A percentile compares a stretch with the other conserved stretches of the same genome.
phyloP scores from a whole-genome alignment of 2,329 filamentous ascomycete species.

The Penicillium rolfsii region DNA sequence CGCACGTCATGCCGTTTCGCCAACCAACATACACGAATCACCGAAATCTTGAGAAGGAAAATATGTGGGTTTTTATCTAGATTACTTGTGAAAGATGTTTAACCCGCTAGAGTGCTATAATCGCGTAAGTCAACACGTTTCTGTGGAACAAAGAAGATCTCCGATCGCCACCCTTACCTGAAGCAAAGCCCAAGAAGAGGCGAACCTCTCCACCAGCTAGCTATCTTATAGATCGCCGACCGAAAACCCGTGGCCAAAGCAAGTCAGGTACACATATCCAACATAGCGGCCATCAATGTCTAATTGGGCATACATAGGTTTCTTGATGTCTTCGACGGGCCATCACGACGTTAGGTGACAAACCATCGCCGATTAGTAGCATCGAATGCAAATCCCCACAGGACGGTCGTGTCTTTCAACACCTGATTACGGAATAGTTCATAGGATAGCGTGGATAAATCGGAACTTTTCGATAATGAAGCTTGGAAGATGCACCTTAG shows the following conservation, averaged over 20 bases:
- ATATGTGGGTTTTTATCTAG: too few species aligned
- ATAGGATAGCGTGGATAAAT: slow-evolving; percentile 22
- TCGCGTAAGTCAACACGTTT: slow-evolving; percentile 20
- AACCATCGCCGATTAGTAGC: slow-evolving; percentile 29
- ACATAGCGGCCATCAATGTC: slow-evolving; percentile 28
- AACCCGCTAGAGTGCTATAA: neutral
- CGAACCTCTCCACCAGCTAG: slow-evolving; percentile 20
- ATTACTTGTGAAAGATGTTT: too few species aligned
- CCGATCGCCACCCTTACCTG: slow-evolving; percentile 21
- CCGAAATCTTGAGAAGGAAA: neutral
- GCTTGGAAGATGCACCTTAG: slow-evolving; percentile 1
- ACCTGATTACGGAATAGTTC: slow-evolving; percentile 24
- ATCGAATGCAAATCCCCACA: slow-evolving; percentile 31
- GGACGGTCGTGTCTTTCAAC: slow-evolving; percentile 23
- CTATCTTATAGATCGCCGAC: slow-evolving; percentile 29
- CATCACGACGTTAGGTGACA: slow-evolving; percentile 25
- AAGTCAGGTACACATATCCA: slow-evolving; percentile 27
- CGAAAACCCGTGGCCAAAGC: slow-evolving; percentile 27
- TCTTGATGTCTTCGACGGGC: slow-evolving; percentile 17
- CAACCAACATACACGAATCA: neutral
- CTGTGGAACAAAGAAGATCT: slow-evolving; percentile 29
- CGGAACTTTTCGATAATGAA: slow-evolving; percentile 19
- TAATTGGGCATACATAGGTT: slow-evolving; percentile 29
- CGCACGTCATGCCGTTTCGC: neutral
- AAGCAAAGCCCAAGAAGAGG: slow-evolving; percentile 30